A percentile compares a stretch with the other conserved stretches of the same genome.
Evolutionary conservation across 495 filamentous ascomycete genomes (phyloP).

Genomic region (Pseudomonodictys pantanalensis): DNA sequence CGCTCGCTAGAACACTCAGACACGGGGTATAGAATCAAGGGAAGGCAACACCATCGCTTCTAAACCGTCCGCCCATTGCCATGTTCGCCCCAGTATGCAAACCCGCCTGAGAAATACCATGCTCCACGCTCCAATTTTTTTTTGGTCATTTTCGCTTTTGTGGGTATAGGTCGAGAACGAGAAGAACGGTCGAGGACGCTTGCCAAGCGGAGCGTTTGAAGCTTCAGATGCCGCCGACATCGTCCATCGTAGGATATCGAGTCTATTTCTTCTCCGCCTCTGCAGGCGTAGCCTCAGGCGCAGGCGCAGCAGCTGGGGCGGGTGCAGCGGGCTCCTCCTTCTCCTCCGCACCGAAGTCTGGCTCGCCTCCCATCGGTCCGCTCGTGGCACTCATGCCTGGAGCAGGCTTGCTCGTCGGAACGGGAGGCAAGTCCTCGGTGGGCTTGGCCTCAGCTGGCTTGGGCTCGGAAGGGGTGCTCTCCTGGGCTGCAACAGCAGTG

Average conservation of each 20-base stretch:
- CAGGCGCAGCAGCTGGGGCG: neutral
- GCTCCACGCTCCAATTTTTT: too few species aligned
- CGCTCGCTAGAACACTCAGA: slow-evolving; percentile 16
- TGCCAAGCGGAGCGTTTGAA: too few species aligned
- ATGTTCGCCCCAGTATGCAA: neutral
- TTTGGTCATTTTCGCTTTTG: too few species aligned
- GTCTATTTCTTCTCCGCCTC: slow-evolving; percentile 1
- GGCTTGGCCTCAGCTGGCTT: slow-evolving; percentile 3
- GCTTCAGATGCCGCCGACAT: too few species aligned
- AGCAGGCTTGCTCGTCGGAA: slow-evolving; percentile 13
- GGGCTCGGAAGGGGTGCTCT: neutral
- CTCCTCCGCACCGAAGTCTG: slow-evolving; percentile 8
- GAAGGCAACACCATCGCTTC: slow-evolving; percentile 11
- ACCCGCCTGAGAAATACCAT: neutral
- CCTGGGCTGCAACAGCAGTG: slow-evolving; percentile 20
- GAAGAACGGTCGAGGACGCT: too few species aligned
- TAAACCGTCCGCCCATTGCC: neutral
- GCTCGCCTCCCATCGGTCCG: slow-evolving; percentile 19
- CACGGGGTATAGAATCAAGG: slow-evolving; percentile 29
- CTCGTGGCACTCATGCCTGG: slow-evolving; percentile 31
- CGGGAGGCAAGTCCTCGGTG: slow-evolving; percentile 15
- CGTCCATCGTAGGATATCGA: neutral
- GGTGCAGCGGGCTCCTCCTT: neutral
- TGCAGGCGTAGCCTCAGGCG: neutral
- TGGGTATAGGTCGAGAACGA: too few species aligned